A percentile compares a stretch with the other conserved stretches of the same genome.
phyloP scores from a whole-genome alignment of 495 filamentous ascomycete genomes.

The Penicillium soppii region DNA sequence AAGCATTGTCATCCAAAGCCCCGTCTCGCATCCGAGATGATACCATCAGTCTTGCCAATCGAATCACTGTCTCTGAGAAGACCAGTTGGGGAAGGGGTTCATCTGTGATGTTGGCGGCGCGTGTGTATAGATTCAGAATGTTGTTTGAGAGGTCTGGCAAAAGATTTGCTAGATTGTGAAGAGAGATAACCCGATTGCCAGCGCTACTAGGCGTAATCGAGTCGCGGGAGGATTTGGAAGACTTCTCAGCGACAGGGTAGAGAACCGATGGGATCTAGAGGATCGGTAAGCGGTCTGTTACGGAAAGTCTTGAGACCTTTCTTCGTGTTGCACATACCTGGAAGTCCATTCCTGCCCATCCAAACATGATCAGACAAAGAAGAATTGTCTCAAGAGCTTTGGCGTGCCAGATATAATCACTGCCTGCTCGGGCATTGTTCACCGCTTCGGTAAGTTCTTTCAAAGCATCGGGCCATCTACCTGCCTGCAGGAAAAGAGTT shows the following conservation, averaged over 20 bases:
- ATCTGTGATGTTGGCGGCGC: slow-evolving; percentile 69
- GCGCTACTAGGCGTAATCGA: slow-evolving; percentile 35
- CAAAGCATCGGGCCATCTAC: slow-evolving; percentile 85
- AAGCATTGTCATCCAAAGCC: slow-evolving; percentile 60
- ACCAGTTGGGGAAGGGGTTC: slow-evolving; percentile 80
- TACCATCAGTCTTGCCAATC: slow-evolving; percentile 72
- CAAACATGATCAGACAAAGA: slow-evolving; percentile 78
- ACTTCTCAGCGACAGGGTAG: slow-evolving; percentile 58
- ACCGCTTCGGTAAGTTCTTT: slow-evolving; percentile 82
- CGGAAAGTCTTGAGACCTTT: neutral
- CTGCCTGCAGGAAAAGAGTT: slow-evolving; percentile 81
- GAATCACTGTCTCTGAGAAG: slow-evolving; percentile 77
- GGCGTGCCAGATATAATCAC: slow-evolving; percentile 94
- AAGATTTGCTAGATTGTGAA: slow-evolving; percentile 61
- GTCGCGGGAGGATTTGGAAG: slow-evolving; percentile 48
- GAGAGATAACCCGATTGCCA: slow-evolving; percentile 53
- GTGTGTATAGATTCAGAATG: slow-evolving; percentile 78
- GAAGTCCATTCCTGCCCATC: slow-evolving; percentile 85
- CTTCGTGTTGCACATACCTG: slow-evolving; percentile 51
- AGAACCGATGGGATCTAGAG: slow-evolving; percentile 61
- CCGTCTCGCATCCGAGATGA: slow-evolving; percentile 69
- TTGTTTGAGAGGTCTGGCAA: slow-evolving; percentile 76
- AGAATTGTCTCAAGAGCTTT: slow-evolving; percentile 89
- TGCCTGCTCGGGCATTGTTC: slow-evolving; percentile 70
- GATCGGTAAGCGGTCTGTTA: neutral